A percentile compares a stretch with the other conserved stretches of the same genome.
Evolutionary conservation across 139 green algal species (phyloP).

Genomic region (Yamagishiella unicocca): DNA sequence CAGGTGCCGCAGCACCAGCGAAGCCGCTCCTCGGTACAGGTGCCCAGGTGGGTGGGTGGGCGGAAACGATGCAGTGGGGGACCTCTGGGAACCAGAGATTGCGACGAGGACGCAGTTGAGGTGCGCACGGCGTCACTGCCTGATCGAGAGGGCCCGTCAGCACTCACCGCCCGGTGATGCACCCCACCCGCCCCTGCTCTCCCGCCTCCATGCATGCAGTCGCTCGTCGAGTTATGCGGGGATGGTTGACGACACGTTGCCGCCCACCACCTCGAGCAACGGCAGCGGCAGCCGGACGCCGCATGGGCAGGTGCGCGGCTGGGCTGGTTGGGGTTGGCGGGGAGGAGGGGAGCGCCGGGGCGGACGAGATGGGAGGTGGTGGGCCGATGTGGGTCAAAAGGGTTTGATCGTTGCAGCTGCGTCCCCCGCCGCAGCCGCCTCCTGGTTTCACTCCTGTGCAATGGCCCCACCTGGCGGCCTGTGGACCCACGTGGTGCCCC

Average conservation of each 20-base stretch:
- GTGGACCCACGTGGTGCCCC: too few species aligned
- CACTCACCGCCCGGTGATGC: not conserved
- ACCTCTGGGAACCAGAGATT: too few species aligned
- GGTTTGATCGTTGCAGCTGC: too few species aligned
- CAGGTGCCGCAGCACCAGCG: conserved; percentile 10
- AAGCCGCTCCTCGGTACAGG: conserved; percentile 16
- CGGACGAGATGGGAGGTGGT: too few species aligned
- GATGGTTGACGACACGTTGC: not conserved
- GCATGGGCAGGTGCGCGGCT: conserved; percentile 3
- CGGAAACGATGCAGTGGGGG: not conserved
- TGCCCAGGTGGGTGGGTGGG: conserved; percentile 37
- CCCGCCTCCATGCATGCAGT: not conserved
- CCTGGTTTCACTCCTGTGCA: too few species aligned
- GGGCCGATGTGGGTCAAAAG: too few species aligned
- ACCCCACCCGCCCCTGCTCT: not conserved
- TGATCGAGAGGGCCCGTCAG: too few species aligned
- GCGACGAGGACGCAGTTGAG: too few species aligned
- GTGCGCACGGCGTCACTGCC: too few species aligned
- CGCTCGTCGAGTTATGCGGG: not conserved
- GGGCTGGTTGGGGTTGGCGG: not conserved
- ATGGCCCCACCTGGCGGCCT: too few species aligned
- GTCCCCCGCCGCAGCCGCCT: too few species aligned
- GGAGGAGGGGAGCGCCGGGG: too few species aligned
- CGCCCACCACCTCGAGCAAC: not conserved
- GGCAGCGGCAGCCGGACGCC: not conserved